These are phyloP conservation scores for Lichina pygmaea DNA, from an alignment of 495 filamentous ascomycete genomes.

Conservation along the genomic window DNA sequence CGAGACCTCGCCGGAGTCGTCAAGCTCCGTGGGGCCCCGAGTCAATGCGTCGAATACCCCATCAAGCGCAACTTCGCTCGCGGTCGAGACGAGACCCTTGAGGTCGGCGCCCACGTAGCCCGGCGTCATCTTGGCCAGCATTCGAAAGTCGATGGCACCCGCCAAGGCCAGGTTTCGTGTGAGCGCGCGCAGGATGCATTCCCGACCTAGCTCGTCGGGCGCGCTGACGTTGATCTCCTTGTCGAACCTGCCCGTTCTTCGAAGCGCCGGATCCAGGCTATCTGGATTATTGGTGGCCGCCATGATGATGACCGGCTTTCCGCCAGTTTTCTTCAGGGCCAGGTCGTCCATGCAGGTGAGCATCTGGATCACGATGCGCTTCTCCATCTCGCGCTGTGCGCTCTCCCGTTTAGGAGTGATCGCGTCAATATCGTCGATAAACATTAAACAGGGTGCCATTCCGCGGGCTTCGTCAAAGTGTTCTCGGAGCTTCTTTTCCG, in stretches of 20 bases:
- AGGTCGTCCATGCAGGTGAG: conserved; percentile 53
- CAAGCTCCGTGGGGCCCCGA: background rate
- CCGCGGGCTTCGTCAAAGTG: conserved; percentile 73
- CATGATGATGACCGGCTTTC: conserved; percentile 78
- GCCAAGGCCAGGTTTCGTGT: conserved; percentile 40
- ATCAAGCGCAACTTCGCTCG: conserved; percentile 37
- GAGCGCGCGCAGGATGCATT: conserved; percentile 53
- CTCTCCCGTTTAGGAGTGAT: conserved; percentile 87
- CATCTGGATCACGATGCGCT: conserved; percentile 80
- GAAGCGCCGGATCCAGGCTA: conserved; percentile 62
- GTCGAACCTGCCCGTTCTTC: conserved; percentile 69
- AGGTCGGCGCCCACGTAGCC: conserved; percentile 94
- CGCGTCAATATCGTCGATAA: conserved; percentile 91
- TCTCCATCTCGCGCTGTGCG: conserved; percentile 93
- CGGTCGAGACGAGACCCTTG: conserved; percentile 51
- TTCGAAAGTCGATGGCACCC: conserved; percentile 46
- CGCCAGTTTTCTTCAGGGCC: conserved; percentile 51
- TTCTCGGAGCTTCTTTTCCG: conserved; percentile 79
- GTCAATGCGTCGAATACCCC: conserved; percentile 20
- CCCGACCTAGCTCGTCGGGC: conserved; percentile 57
- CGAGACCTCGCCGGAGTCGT: background rate
- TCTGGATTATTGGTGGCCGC: conserved; percentile 88
- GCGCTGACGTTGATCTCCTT: conserved; percentile 92
- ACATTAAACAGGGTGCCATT: conserved; percentile 73
- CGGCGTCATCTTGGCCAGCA: conserved; percentile 69